Conservation (phyloP, 1,284 basidiomycete species). For the Rhodotorula sp. region DNA sequence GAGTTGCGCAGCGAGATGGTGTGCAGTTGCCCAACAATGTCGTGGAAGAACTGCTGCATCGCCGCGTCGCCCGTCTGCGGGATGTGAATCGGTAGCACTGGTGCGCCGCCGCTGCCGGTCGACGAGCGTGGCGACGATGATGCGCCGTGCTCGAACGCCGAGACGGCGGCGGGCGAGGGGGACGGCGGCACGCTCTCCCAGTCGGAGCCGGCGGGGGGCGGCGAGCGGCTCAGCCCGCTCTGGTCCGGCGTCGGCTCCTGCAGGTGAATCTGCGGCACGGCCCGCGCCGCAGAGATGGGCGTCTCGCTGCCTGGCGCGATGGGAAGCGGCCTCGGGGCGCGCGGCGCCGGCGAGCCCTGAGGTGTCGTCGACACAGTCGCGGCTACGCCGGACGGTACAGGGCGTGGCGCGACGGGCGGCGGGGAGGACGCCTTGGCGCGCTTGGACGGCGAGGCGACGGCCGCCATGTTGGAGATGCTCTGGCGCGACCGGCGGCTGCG, state of each 20-base stretch:
- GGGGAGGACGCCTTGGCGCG: constrained; percentile 25
- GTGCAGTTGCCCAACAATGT: constrained; percentile 76
- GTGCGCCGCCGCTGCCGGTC: constrained; percentile 22
- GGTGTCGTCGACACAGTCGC: constrained; percentile 17
- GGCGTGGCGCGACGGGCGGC: constrained; percentile 29
- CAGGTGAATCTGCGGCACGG: constrained; percentile 53
- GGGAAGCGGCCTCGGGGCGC: constrained; percentile 40
- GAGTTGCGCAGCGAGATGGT: constrained; percentile 60
- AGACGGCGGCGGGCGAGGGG: constrained; percentile 41
- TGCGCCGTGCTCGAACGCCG: constrained; percentile 41
- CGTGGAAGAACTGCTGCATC: constrained; percentile 75
- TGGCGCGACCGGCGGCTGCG: constrained; percentile 37
- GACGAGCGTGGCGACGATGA: constrained; percentile 12
- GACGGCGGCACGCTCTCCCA: constrained; percentile 40
- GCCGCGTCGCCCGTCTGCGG: constrained; percentile 67
- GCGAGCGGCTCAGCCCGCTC: constrained; percentile 6
- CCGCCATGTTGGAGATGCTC: constrained; percentile 43
- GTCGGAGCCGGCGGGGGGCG: constrained; percentile 9
- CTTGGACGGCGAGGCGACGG: constrained; percentile 22
- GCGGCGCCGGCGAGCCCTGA: constrained; percentile 25
- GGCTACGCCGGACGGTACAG: constrained; percentile 1
- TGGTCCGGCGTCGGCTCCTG: constrained; percentile 54
- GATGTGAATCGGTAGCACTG: constrained; percentile 46
- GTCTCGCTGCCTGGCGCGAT: constrained; percentile 28
- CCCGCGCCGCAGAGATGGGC: constrained; percentile 46